Base-by-base conservation (phyloP, 1,284 basidiomycete species). In the Caloboletus inedulis region DNA sequence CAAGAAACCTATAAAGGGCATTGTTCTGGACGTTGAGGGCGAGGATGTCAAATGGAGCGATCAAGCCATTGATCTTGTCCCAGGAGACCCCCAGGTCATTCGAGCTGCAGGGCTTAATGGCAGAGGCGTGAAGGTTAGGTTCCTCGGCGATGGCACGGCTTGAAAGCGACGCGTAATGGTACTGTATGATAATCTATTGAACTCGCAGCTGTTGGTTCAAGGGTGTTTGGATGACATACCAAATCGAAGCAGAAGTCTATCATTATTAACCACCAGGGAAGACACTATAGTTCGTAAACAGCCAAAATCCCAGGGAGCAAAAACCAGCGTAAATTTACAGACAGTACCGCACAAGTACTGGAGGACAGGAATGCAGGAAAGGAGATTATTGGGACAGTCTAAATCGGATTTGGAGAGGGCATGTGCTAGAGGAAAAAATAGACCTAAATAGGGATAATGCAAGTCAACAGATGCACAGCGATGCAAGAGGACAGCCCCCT, bases 21-120 rank as follows among this genome's bases (percentile, higher is more conserved):
- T 94, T 54, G 79, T 94, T 39, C 77, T 96, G 50, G 89, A 91
- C 56, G 84, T 82, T 30, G 82, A 85, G 30, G 88, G 82, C n/a
- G 77, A 79, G 10, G 84, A 86, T 49, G 82, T 82, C 35, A 76
- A 77, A 62, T 94, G 91, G 88, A 81, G 82, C 58, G 91, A 95
- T 74, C 92, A 95, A 68, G 90, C 84, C 6, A 82, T 95, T 59
- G 93, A 95, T 71, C 76, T 96, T 42, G 81, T 90, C 50, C 93
- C 93, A 13, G 86, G 80, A 41, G 93, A 95, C 71, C 77, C 80
- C 47, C 90, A 93, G 70, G 77, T 75, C 12, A 64, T 94, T 51
- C 69, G 65, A 36, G 88, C 82, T 13, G 65, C 73, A 37, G 91
- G 90, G 2, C 70, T 94, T 58, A 76, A 79, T 25, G 84, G 84